A percentile compares a stretch with the other conserved stretches of the same genome.
phyloP scores from a whole-genome alignment of 352 stramenopile genomes.

The Globisporangium mamillatum region DNA sequence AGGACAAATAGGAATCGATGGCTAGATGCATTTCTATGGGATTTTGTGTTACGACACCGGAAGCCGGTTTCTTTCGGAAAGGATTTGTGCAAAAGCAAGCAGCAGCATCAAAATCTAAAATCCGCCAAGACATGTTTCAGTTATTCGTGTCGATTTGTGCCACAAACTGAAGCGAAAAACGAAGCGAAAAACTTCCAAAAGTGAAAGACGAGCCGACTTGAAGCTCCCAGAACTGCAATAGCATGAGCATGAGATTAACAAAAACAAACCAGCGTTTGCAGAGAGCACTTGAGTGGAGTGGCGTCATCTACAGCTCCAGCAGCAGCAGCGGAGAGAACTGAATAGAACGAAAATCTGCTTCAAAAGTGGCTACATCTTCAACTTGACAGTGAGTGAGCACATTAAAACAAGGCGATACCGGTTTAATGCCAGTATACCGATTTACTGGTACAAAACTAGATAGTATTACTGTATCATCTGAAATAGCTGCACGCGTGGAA shows the following conservation, averaged over 20 bases:
- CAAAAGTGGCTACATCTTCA: background rate
- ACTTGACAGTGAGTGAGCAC: background rate
- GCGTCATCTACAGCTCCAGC: background rate
- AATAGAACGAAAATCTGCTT: background rate
- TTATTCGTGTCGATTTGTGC: background rate
- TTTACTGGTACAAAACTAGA: background rate
- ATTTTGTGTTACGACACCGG: background rate
- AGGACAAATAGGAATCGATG: too few species aligned
- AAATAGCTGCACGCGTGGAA: background rate
- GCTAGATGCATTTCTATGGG: background rate
- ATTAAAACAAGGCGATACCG: background rate
- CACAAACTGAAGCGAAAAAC: background rate
- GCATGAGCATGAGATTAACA: background rate
- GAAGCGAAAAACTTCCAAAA: background rate
- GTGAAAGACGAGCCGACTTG: slow-evolving; percentile 7
- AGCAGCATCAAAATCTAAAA: background rate
- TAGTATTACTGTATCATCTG: background rate
- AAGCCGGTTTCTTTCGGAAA: background rate
- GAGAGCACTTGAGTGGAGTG: background rate
- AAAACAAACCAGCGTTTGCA: background rate
- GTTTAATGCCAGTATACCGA: background rate
- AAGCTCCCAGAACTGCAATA: slow-evolving; percentile 11
- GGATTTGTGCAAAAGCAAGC: too few species aligned
- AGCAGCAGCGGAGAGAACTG: background rate
- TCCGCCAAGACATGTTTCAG: background rate